Evolutionary conservation across 2,329 filamentous ascomycete species (phyloP).

Genomic region (Apiospora koreana): DNA sequence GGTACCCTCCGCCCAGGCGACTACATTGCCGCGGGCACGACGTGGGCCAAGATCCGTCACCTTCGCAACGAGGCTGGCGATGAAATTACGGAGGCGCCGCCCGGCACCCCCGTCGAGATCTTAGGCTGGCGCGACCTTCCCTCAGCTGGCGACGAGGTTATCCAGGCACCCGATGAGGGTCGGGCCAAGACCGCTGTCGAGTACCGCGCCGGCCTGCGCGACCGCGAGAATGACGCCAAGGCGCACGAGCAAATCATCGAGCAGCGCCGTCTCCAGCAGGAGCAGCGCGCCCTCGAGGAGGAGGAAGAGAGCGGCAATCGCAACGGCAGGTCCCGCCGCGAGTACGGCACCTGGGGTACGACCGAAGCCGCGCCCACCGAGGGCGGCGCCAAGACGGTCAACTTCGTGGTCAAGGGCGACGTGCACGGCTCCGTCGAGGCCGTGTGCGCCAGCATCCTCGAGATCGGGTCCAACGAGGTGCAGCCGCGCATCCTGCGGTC

Average conservation of each 20-base stretch:
- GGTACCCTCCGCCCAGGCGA: conserved; percentile 83
- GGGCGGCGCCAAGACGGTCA: conserved; percentile 57
- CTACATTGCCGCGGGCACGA: conserved; percentile 82
- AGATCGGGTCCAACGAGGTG: conserved; percentile 84
- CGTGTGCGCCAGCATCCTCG: conserved; percentile 73
- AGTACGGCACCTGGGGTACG: conserved; percentile 26
- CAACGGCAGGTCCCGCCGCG: conserved; percentile 26
- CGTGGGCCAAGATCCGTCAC: conserved; percentile 83
- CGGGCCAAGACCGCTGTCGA: conserved; percentile 77
- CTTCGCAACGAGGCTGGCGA: conserved; percentile 83
- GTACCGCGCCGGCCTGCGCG: conserved; percentile 71
- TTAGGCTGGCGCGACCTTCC: conserved; percentile 90
- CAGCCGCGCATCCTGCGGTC: conserved; percentile 74
- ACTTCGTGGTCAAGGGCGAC: conserved; percentile 89
- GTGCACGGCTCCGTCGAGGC: conserved; percentile 94
- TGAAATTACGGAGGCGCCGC: conserved; percentile 71
- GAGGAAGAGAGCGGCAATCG: conserved; percentile 10
- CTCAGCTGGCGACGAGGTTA: conserved; percentile 79
- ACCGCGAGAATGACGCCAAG: conserved; percentile 75
- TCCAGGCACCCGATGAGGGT: conserved; percentile 79
- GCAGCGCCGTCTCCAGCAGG: conserved; percentile 55
- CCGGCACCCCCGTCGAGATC: conserved; percentile 88
- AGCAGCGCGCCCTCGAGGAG: conserved; percentile 60
- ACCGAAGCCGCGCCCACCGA: conserved; percentile 37
- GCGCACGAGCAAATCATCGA: conserved; percentile 76